Evolutionary conservation across 106 monocot genomes (phyloP).

Genomic region (Acorus calamus): DNA sequence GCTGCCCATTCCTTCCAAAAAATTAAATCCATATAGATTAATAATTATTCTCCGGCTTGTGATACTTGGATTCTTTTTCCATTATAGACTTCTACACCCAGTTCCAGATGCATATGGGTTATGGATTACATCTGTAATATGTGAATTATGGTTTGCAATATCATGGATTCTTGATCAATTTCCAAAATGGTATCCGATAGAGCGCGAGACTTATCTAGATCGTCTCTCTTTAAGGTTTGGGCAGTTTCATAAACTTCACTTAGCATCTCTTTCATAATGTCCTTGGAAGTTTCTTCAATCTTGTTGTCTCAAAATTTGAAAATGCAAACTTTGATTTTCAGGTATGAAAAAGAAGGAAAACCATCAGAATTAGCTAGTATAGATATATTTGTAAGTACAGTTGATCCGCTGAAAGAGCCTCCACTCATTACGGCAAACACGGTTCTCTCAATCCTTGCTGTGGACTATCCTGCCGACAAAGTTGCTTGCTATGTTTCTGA

Average conservation of each 20-base stretch:
- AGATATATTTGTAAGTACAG: constrained; percentile 82
- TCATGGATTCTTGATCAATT: constrained; percentile 93
- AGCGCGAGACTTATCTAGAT: constrained; percentile 75
- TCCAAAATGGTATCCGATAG: constrained; percentile 82
- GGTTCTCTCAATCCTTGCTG: constrained; percentile 72
- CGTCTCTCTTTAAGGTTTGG: constrained; percentile 65
- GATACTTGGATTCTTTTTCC: constrained; percentile 71
- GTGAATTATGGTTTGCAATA: constrained; percentile 84
- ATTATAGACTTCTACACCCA: constrained; percentile 60
- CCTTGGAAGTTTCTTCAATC: background rate
- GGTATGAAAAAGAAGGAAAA: constrained; percentile 76
- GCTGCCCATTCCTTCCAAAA: constrained; percentile 57
- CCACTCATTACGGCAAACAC: constrained; percentile 82
- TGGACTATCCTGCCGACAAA: constrained; percentile 70
- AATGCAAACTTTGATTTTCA: constrained; percentile 7
- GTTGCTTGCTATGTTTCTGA: constrained; percentile 77
- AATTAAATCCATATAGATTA: constrained; percentile 72
- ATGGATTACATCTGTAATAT: constrained; percentile 82
- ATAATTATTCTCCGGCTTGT: constrained; percentile 67
- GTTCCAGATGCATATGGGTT: constrained; percentile 60
- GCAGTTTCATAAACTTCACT: background rate
- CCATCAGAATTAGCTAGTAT: constrained; percentile 53
- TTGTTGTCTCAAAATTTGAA: no score
- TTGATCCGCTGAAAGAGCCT: constrained; percentile 81
- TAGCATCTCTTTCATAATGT: background rate